Conservation (phyloP, 2,329 filamentous ascomycete genomes). For the Parastagonospora avenae region DNA sequence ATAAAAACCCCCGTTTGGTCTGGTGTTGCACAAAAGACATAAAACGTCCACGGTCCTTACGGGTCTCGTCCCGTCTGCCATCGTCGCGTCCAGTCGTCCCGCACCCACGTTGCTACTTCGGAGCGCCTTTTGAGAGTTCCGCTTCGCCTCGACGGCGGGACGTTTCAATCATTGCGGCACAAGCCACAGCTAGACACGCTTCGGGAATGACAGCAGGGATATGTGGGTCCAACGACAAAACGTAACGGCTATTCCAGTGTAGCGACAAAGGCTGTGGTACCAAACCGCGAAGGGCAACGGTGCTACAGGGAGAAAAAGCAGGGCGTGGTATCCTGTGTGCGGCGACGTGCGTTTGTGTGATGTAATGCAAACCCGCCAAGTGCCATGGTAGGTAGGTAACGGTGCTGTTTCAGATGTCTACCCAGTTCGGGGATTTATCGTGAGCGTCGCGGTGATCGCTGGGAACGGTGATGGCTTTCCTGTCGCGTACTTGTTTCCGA, state of each 20-base stretch:
- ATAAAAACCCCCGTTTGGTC: not conserved
- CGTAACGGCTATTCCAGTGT: slow-evolving; percentile 7
- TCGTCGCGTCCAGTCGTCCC: not conserved
- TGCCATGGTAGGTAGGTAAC: not conserved
- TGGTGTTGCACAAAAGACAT: not conserved
- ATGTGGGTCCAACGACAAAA: not conserved
- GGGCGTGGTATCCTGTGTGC: not conserved
- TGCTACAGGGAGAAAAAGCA: not conserved
- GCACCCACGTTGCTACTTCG: not conserved
- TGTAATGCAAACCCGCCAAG: not conserved
- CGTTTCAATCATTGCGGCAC: slow-evolving; percentile 1
- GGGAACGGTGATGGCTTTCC: not conserved
- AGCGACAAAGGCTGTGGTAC: not conserved
- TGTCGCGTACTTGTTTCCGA: not conserved
- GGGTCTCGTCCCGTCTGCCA: no score
- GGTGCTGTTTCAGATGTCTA: no score
- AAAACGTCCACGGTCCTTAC: not conserved
- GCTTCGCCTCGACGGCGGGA: not conserved
- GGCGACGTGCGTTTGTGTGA: not conserved
- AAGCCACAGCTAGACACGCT: slow-evolving; percentile 3
- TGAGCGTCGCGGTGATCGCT: not conserved
- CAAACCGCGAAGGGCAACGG: not conserved
- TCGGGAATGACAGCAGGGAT: slow-evolving; percentile 2
- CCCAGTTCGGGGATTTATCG: not conserved
- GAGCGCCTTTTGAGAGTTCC: not conserved